Evolutionary conservation across 352 stramenopile genomes (phyloP).

Genomic region (Phytopythium ostracodes): DNA sequence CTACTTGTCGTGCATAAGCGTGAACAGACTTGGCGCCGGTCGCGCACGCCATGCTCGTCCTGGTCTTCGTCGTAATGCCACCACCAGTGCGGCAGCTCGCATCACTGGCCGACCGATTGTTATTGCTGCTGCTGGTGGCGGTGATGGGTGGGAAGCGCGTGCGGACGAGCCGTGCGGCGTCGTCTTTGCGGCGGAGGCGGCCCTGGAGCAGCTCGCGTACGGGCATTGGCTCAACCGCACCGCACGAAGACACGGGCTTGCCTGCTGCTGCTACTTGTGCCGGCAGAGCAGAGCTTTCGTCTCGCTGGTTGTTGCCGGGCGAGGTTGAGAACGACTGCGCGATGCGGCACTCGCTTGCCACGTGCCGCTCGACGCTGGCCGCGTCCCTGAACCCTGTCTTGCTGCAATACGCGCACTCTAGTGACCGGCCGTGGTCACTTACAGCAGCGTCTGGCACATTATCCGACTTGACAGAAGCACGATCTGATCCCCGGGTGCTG

Average conservation of each 20-base stretch:
- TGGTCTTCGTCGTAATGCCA: neutral
- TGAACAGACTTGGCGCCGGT: neutral
- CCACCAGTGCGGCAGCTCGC: neutral
- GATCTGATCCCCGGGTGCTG: neutral
- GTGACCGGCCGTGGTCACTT: neutral
- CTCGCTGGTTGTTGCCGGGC: constrained; percentile 13
- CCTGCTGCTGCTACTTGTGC: neutral
- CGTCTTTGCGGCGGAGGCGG: constrained; percentile 27
- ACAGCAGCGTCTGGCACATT: constrained; percentile 5
- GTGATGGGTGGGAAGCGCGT: constrained; percentile 1
- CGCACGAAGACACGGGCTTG: too few species aligned
- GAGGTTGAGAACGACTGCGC: constrained; percentile 28
- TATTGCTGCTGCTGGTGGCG: neutral
- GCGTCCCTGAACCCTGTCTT: constrained; percentile 21
- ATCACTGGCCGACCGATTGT: neutral
- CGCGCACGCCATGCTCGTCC: neutral
- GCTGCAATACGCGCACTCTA: constrained; percentile 49
- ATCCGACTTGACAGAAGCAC: neutral
- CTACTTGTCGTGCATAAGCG: neutral
- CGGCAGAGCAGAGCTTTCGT: neutral
- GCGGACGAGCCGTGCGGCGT: constrained; percentile 5
- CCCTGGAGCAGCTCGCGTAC: constrained; percentile 22
- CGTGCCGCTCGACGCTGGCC: constrained; percentile 27
- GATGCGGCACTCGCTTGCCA: constrained; percentile 29
- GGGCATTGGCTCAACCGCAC: neutral